Evolutionary conservation across 192 early-diverging fungal species (phyloP).

Genomic region (Podila epigama): DNA sequence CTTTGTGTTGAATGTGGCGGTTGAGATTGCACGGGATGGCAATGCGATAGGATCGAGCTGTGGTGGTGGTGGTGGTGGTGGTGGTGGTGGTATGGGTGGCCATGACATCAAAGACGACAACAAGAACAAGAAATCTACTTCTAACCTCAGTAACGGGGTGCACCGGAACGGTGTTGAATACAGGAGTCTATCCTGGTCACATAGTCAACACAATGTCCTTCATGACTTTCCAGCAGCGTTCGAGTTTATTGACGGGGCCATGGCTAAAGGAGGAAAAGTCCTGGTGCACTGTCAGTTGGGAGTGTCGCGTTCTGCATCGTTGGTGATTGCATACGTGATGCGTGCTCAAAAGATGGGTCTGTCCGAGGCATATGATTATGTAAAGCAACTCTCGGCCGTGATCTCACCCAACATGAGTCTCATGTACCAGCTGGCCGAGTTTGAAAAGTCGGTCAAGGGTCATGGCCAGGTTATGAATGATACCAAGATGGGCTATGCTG

Average conservation of each 20-base stretch:
- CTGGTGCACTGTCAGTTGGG: conserved; percentile 79
- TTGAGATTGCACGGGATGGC: conserved; percentile 63
- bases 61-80: no score
- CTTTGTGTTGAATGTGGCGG: conserved; percentile 79
- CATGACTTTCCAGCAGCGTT: conserved; percentile 68
- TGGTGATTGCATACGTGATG: conserved; percentile 78
- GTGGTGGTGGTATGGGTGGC: no score
- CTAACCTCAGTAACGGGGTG: conserved; percentile 14
- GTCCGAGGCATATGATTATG: conserved; percentile 63
- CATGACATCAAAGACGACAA: conserved; percentile 3
- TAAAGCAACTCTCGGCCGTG: conserved; percentile 35
- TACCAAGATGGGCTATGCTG: background rate
- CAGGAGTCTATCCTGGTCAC: conserved; percentile 74
- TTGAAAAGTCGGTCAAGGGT: conserved; percentile 34
- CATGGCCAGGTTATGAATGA: background rate
- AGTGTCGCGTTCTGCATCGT: conserved; percentile 71
- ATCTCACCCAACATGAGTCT: conserved; percentile 50
- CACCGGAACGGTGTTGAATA: conserved; percentile 52
- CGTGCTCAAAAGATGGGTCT: conserved; percentile 53
- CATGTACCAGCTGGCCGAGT: conserved; percentile 48
- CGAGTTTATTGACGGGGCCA: conserved; percentile 70
- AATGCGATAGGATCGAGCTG: no score
- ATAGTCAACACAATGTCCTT: conserved; percentile 71
- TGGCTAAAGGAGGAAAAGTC: conserved; percentile 56
- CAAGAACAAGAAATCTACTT: conserved; percentile 5